phyloP scores from a whole-genome alignment of 257 asterid species.

The Cruciata laevipes region DNA sequence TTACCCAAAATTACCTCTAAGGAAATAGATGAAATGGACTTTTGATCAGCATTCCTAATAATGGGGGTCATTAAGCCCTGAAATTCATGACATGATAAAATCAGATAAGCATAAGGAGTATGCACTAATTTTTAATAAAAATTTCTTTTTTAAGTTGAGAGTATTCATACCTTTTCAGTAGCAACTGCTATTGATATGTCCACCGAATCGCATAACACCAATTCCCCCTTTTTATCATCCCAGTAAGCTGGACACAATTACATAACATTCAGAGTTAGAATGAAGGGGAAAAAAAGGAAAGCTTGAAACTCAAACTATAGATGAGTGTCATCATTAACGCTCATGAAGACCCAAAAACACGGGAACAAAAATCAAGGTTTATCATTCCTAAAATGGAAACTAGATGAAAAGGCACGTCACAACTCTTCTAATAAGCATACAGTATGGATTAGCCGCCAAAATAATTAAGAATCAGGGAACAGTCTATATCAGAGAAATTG shows the following conservation, averaged over 20 bases:
- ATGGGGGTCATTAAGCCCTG: slow-evolving; percentile 99
- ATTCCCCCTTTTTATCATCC: slow-evolving; percentile 71
- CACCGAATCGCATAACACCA: slow-evolving; percentile 63
- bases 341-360: not conserved
- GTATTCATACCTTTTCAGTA: slow-evolving; percentile 73
- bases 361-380: not conserved
- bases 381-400: not conserved
- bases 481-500: not conserved
- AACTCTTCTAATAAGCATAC: not conserved
- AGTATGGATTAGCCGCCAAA: not conserved
- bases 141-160: slow-evolving; percentile 9
- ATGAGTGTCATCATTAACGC: not conserved
- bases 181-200: slow-evolving; percentile 99
- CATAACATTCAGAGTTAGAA: slow-evolving; percentile 7
- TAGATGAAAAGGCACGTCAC: slow-evolving; percentile 1
- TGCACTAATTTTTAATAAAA: not conserved
- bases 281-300: not conserved
- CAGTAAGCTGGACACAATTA: slow-evolving; percentile 63
- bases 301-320: not conserved
- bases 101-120: slow-evolving; percentile 16
- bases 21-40: slow-evolving; percentile 91
- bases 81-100: slow-evolving; percentile 18
- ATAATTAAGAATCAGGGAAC: not conserved
- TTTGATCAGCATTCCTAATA: slow-evolving; percentile 87
- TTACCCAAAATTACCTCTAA: slow-evolving; percentile 50